Percentiles rank a stretch among this genome's conserved stretches.
phyloP scores from a whole-genome alignment of 345 rosid genomes.

The Erodium maritimum region DNA sequence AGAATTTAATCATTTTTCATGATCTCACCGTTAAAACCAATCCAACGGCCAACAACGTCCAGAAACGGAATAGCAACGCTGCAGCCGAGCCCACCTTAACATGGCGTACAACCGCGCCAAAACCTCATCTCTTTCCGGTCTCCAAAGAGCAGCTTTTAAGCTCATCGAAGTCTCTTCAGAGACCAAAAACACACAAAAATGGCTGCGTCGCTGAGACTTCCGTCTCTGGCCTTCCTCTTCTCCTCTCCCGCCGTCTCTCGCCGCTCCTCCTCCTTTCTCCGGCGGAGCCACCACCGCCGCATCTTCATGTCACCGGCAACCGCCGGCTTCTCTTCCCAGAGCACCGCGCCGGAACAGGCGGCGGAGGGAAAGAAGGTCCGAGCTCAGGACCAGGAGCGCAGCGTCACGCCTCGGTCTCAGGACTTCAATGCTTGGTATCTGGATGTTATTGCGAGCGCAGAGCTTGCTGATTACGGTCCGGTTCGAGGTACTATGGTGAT shows the following conservation, averaged over 20 bases:
- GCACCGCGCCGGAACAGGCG: slow-evolving; percentile 37
- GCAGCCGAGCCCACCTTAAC: too few species aligned
- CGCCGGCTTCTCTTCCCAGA: slow-evolving; percentile 38
- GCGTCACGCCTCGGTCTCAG: slow-evolving; percentile 71
- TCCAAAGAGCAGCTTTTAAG: too few species aligned
- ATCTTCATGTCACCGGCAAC: slow-evolving; percentile 15
- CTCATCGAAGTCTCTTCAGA: too few species aligned
- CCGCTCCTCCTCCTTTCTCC: slow-evolving; percentile 18
- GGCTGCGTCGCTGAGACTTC: slow-evolving; percentile 57
- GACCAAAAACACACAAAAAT: slow-evolving; percentile 17
- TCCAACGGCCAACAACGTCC: not conserved
- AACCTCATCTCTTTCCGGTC: slow-evolving; percentile 13
- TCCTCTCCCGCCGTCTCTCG: slow-evolving; percentile 30
- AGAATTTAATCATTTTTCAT: too few species aligned
- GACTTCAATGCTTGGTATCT: slow-evolving; percentile 94
- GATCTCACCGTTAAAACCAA: too few species aligned
- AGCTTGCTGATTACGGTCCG: slow-evolving; percentile 90
- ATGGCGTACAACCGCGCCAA: too few species aligned
- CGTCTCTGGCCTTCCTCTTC: slow-evolving; percentile 41
- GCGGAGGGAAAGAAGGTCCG: slow-evolving; percentile 22
- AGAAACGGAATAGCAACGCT: not conserved
- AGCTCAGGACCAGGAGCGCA: slow-evolving; percentile 27
- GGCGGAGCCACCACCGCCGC: slow-evolving; percentile 16
- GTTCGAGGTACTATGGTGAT: slow-evolving; percentile 97
- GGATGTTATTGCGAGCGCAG: slow-evolving; percentile 82